These are phyloP conservation scores for Tinospora cordifolia DNA, from an alignment of 164 flowering plant genomes.

Conservation along the genomic window DNA sequence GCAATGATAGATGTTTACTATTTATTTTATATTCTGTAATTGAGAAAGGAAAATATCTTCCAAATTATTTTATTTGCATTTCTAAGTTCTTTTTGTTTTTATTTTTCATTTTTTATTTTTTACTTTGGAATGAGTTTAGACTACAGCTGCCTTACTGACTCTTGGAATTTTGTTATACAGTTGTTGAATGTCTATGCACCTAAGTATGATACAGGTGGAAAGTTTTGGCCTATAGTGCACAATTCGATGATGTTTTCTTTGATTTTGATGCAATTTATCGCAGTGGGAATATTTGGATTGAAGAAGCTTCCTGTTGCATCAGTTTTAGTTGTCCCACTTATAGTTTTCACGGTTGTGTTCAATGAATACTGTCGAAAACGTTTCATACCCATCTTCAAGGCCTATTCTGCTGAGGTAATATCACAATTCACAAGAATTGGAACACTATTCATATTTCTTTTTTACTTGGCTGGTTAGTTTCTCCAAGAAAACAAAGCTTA, in stretches of 20 bases:
- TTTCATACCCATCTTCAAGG: constrained; percentile 63
- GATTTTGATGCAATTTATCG: constrained; percentile 76
- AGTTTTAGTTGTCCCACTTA: constrained; percentile 59
- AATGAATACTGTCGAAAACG: constrained; percentile 76
- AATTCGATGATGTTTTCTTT: constrained; percentile 64
- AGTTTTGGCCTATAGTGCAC: constrained; percentile 87
- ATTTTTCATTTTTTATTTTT: too few species aligned
- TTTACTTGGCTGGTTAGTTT: not conserved
- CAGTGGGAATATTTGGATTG: constrained; percentile 79
- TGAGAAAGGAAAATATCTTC: not conserved
- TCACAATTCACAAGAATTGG: not conserved
- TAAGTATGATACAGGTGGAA: constrained; percentile 74
- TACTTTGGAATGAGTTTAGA: not conserved
- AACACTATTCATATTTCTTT: not conserved
- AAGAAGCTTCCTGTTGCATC: constrained; percentile 84
- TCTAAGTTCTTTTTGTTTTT: too few species aligned
- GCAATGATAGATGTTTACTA: not conserved
- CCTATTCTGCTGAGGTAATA: constrained; percentile 73
- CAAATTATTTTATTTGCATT: not conserved
- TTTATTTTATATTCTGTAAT: not conserved
- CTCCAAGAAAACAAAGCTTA: not conserved
- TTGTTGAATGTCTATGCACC: constrained; percentile 68
- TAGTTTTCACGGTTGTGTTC: constrained; percentile 66
- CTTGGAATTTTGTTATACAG: constrained; percentile 35
- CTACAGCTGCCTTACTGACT: not conserved